These are phyloP conservation scores for Aspergillus asperescens DNA, from an alignment of 495 filamentous ascomycete species.

Conservation along the genomic window DNA sequence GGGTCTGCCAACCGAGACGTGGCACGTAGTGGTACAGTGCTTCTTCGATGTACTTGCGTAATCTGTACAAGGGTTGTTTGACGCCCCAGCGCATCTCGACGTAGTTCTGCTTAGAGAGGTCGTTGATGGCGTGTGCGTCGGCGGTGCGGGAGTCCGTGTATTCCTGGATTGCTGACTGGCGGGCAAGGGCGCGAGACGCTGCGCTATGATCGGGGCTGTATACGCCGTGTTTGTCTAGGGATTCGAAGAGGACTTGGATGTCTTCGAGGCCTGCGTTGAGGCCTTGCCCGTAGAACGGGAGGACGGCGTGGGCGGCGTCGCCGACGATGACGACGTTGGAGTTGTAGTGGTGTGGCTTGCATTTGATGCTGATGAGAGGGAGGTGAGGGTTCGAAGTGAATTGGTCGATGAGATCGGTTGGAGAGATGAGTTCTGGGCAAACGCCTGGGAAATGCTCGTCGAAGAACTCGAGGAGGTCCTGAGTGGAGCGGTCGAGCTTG, in stretches of 20 bases:
- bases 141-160: constrained; percentile 67
- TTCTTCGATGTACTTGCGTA: constrained; percentile 84
- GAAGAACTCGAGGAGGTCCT: constrained; percentile 65
- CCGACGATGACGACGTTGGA: constrained; percentile 80
- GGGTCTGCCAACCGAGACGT: constrained; percentile 75
- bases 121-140: constrained; percentile 87
- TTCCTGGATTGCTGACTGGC: constrained; percentile 57
- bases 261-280: constrained; percentile 87
- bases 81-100: constrained; percentile 87
- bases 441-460: constrained; percentile 80
- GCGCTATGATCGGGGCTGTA: constrained; percentile 29
- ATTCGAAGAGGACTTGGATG: constrained; percentile 71
- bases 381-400: constrained; percentile 80
- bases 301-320: constrained; percentile 95
- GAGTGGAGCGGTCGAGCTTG: constrained; percentile 51
- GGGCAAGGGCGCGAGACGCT: constrained; percentile 36
- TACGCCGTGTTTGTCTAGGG: constrained; percentile 60
- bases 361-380: constrained; percentile 88
- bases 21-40: constrained; percentile 71
- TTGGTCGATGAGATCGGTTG: constrained; percentile 59
- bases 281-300: constrained; percentile 89
- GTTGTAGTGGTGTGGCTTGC: constrained; percentile 74
- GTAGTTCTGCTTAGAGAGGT: constrained; percentile 87
- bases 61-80: constrained; percentile 62
- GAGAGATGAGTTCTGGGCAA: constrained; percentile 67